These are phyloP conservation scores for Euphorbia tirucalli DNA, from an alignment of 345 rosid species.

Conservation along the genomic window DNA sequence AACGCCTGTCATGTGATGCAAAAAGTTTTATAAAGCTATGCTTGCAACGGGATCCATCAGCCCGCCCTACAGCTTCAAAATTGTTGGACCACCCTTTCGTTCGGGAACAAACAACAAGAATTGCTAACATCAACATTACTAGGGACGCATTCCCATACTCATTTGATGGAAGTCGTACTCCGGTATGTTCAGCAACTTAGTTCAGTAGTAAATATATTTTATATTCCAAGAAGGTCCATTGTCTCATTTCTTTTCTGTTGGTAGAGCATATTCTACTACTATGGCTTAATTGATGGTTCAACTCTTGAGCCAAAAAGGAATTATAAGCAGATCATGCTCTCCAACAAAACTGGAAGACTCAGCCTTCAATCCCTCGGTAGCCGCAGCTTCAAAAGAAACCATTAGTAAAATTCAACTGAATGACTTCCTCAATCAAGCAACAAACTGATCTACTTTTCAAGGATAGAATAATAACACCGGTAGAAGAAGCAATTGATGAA, in stretches of 20 bases:
- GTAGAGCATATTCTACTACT: too few species aligned
- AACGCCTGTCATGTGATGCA: conserved; percentile 82
- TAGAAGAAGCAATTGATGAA: too few species aligned
- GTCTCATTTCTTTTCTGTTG: neutral
- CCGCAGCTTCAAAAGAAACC: too few species aligned
- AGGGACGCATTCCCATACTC: conserved; percentile 53
- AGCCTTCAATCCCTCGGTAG: too few species aligned
- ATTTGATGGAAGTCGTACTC: conserved; percentile 68
- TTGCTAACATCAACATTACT: conserved; percentile 42
- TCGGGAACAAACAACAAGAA: conserved; percentile 53
- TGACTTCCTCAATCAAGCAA: too few species aligned
- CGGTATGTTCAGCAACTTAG: conserved; percentile 39
- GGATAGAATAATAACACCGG: too few species aligned
- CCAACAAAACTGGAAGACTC: too few species aligned
- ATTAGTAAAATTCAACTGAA: too few species aligned
- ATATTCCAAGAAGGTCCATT: neutral
- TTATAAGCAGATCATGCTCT: too few species aligned
- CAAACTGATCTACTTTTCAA: too few species aligned
- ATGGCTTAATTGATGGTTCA: too few species aligned
- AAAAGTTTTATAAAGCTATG: conserved; percentile 72
- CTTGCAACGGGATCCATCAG: conserved; percentile 79
- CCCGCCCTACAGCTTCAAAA: conserved; percentile 76
- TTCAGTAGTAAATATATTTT: neutral
- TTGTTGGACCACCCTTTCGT: conserved; percentile 82
- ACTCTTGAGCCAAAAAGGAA: too few species aligned